Conservation (phyloP, 148 eudicot species). For the Beta vulgaris region DNA sequence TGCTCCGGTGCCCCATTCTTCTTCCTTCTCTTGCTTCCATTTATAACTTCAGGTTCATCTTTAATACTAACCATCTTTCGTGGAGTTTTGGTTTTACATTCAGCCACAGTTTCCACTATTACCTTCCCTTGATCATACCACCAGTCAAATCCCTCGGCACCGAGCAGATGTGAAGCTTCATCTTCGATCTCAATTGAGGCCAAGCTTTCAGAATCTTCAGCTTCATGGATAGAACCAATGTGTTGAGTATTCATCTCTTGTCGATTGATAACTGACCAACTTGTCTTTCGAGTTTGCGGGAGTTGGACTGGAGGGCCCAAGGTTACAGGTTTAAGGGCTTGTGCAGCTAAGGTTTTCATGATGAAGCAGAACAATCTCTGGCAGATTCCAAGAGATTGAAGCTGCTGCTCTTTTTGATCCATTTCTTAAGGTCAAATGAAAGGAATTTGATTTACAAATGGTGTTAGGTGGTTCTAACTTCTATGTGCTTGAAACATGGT, state of each 20-base stretch:
- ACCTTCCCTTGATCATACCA: constrained; percentile 1
- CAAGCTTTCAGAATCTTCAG: constrained; percentile 2
- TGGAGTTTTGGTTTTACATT: constrained; percentile 15
- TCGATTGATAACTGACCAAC: neutral
- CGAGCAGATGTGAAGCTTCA: constrained; percentile 15
- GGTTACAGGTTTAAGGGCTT: constrained; percentile 44
- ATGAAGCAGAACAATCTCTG: constrained; percentile 40
- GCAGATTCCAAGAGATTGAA: constrained; percentile 37
- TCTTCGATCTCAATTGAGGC: constrained; percentile 26
- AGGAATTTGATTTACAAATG: constrained; percentile 1
- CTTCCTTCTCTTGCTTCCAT: constrained; percentile 31
- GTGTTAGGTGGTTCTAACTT: neutral
- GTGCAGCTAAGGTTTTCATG: constrained; percentile 37
- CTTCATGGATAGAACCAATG: neutral
- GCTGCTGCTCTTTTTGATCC: constrained; percentile 24
- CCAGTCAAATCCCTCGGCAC: neutral
- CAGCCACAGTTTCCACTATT: constrained; percentile 1
- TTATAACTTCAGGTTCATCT: constrained; percentile 42
- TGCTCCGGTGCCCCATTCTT: constrained; percentile 23
- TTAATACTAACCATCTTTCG: constrained; percentile 55
- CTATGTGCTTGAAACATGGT: constrained; percentile 16
- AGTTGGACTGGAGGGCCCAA: constrained; percentile 24
- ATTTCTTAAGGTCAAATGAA: constrained; percentile 19
- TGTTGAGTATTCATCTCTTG: neutral
- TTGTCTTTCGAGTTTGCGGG: neutral